Evolutionary conservation across 192 early-diverging fungal species (phyloP), one percentile per base, ranked within the genome.

Genomic region (Backusella mclennaniae): DNA sequence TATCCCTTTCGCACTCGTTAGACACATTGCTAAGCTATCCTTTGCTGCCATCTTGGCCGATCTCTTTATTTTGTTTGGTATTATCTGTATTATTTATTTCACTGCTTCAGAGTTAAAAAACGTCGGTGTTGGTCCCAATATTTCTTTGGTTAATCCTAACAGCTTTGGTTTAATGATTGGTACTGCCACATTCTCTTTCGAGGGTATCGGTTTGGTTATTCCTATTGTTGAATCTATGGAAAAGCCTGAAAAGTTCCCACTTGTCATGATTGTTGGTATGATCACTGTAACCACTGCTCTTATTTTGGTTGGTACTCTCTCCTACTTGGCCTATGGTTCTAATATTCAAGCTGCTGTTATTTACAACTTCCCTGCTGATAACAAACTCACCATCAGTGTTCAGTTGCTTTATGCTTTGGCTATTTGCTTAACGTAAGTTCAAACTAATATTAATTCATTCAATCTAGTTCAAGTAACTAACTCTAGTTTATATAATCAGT

Each of bases 191-290:
- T 87, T 85, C 76, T 82, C 83, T 15, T 89, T 87, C 63, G 77
- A 76, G 41, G 85, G 84, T 23, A 88, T 88, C 63, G 79, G 82
- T 35, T 73, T 85, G 9, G 81, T 88, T 26, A 86, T 92, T 49
- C 90, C 90, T n/a, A 92, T 92, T 79, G 89, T 88, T n/a, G 89
- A 90, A 79, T 84, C 88, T 68, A 96, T 97, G 95, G 93, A 94
- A 85, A 80, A 87, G 26, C 94, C 94, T 29, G 90, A 94, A 67
- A 83, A 89, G 76, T 96, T 96, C 76, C 85, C 87, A 33, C 67
- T 66, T 31, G 95, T 96, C n/a, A 80, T 96, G 52, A 88, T 87
- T 2, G 66, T 86, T 19, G 88, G 90, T 73, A 87, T 95, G 75
- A 74, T 89, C 14, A 78, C 90, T 39, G 94, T 94, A 53, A 89